Percentiles rank a stretch among this genome's conserved stretches.
These are phyloP conservation scores for Arthromyces matolae DNA, from an alignment of 768 basidiomycete genomes.

Conservation along the genomic window DNA sequence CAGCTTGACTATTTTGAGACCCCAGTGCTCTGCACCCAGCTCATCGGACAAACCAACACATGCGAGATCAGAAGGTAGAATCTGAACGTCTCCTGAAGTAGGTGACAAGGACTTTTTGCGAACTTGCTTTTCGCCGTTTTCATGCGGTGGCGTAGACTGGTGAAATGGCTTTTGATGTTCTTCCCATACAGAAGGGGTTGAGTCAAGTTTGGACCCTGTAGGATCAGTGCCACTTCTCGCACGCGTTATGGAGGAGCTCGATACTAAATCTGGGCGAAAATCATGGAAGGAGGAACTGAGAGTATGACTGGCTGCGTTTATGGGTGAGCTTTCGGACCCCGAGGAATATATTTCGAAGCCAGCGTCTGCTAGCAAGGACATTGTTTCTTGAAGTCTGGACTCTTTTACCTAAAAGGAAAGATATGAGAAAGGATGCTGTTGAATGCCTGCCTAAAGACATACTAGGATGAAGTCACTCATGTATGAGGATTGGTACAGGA, in stretches of 20 bases:
- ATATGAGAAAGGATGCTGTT: constrained; percentile 7
- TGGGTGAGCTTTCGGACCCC: constrained; percentile 34
- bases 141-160: constrained; percentile 3
- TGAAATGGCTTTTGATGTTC: constrained; percentile 2
- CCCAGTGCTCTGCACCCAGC: constrained; percentile 63
- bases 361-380: constrained; percentile 53
- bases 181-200: constrained; percentile 9
- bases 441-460: constrained; percentile 21
- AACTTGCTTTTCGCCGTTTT: constrained; percentile 10
- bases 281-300: constrained; percentile 15
- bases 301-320: constrained; percentile 11
- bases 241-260: constrained; percentile 35
- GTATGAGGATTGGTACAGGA: constrained; percentile 80
- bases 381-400: constrained; percentile 57
- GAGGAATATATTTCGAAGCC: constrained; percentile 65
- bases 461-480: constrained; percentile 83
- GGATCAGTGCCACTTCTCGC: constrained; percentile 35
- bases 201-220: constrained; percentile 14
- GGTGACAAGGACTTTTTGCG: constrained; percentile 49
- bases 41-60: constrained; percentile 75
- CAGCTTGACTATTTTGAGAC: constrained; percentile 72
- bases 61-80: constrained; percentile 67
- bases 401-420: constrained; percentile 62
- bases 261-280: constrained; percentile 19
- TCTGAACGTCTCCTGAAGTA: constrained; percentile 52